A percentile compares a stretch with the other conserved stretches of the same genome.
Evolutionary conservation across 1,284 basidiomycete species (phyloP).

Genomic region (Marasmius sp.): DNA sequence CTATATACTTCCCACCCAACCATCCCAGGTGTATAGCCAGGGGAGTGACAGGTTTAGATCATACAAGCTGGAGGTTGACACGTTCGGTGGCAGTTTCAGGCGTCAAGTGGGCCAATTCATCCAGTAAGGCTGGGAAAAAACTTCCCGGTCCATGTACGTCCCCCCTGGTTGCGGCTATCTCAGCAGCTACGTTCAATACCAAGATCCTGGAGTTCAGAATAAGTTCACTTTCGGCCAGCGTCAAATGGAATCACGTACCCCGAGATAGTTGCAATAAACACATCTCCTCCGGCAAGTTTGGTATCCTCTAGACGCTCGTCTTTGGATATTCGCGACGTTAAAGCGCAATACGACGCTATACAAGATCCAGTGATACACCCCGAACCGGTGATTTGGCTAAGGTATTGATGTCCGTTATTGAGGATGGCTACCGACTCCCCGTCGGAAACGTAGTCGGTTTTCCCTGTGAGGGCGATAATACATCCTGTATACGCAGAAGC

Average conservation of each 20-base stretch:
- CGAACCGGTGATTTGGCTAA: slow-evolving; percentile 85
- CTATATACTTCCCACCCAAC: too few species aligned
- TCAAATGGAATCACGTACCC: slow-evolving; percentile 52
- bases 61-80: neutral
- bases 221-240: slow-evolving; percentile 2
- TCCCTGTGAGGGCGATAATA: slow-evolving; percentile 83
- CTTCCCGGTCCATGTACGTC: slow-evolving; percentile 85
- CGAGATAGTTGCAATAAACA: slow-evolving; percentile 72
- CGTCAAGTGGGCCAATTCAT: slow-evolving; percentile 40
- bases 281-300: slow-evolving; percentile 65
- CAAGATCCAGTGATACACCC: slow-evolving; percentile 87
- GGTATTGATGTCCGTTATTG: slow-evolving; percentile 75
- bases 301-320: slow-evolving; percentile 28
- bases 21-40: too few species aligned
- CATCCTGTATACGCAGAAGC: slow-evolving; percentile 51
- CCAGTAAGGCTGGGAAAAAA: slow-evolving; percentile 86
- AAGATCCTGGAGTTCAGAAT: slow-evolving; percentile 55
- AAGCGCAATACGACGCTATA: slow-evolving; percentile 78
- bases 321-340: slow-evolving; percentile 42
- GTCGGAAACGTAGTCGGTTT: slow-evolving; percentile 85
- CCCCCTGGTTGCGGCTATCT: slow-evolving; percentile 68
- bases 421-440: slow-evolving; percentile 69
- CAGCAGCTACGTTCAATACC: slow-evolving; percentile 82
- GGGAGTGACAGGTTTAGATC: neutral
- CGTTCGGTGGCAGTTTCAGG: neutral